Percentiles rank a stretch among this genome's conserved stretches.
Conservation (phyloP, 1,284 basidiomycete genomes). For the Boletellus deceptivus region DNA sequence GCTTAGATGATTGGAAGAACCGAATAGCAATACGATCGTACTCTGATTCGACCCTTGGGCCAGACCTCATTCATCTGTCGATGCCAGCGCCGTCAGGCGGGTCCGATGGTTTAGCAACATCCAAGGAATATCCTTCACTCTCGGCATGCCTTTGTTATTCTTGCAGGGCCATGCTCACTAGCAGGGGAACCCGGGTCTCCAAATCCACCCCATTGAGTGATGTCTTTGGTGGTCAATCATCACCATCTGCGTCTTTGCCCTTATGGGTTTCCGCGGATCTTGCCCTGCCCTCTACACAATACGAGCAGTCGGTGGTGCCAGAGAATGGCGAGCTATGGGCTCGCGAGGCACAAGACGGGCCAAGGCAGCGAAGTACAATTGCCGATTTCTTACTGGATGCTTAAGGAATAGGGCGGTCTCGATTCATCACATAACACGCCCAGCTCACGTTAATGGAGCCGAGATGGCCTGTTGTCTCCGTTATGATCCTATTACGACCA, state of each 20-base stretch:
- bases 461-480: not conserved
- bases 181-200: slow-evolving; percentile 51
- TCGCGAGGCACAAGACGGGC: slow-evolving; percentile 21
- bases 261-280: slow-evolving; percentile 33
- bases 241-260: slow-evolving; percentile 33
- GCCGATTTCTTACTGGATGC: slow-evolving; percentile 37
- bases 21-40: slow-evolving; percentile 69
- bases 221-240: not conserved
- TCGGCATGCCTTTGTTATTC: slow-evolving; percentile 66
- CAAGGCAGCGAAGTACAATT: slow-evolving; percentile 34
- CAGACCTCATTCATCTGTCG: slow-evolving; percentile 13
- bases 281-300: slow-evolving; percentile 6
- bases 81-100: not conserved
- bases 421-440: not conserved
- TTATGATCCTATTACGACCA: slow-evolving; percentile 6
- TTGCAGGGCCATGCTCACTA: slow-evolving; percentile 71
- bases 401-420: slow-evolving; percentile 1
- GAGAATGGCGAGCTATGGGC: slow-evolving; percentile 23
- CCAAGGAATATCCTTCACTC: slow-evolving; percentile 35
- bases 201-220: slow-evolving; percentile 7
- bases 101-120: slow-evolving; percentile 20
- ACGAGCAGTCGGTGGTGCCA: not conserved
- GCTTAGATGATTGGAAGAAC: slow-evolving; percentile 72
- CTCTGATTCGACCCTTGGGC: slow-evolving; percentile 26
- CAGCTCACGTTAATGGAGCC: too few relatives aligned